Conservation (phyloP, 139 green algal species). For the Chlorella sp. region DNA sequence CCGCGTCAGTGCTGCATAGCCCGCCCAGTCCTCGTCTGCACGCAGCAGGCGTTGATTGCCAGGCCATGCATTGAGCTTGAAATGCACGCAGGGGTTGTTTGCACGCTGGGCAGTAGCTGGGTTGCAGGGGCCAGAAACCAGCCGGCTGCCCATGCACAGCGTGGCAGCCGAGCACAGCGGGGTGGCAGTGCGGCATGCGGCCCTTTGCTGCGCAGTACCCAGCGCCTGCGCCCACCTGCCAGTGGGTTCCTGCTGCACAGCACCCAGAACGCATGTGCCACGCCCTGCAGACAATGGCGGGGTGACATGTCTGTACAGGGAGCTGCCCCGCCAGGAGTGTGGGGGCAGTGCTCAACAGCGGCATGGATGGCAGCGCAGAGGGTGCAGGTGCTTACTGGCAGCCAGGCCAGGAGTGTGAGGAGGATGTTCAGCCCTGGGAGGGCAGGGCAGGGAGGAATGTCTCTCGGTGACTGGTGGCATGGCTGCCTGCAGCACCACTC, state of each 20-base stretch:
- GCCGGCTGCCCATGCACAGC: background rate
- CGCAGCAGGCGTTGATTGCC: background rate
- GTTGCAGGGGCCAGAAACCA: background rate
- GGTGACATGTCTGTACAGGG: background rate
- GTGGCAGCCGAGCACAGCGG: background rate
- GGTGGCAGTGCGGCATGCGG: background rate
- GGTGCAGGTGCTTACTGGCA: background rate
- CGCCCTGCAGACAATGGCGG: too few species aligned
- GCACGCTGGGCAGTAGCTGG: background rate
- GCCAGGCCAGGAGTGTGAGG: conserved; percentile 21
- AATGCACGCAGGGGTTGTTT: background rate
- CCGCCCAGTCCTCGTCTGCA: conserved; percentile 1
- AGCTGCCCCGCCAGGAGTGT: too few species aligned
- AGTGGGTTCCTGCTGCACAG: background rate
- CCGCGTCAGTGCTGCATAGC: conserved; percentile 3
- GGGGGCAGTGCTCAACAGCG: too few species aligned
- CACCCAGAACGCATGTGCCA: background rate
- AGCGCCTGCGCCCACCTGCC: background rate
- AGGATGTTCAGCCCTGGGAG: background rate
- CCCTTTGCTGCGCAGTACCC: too few species aligned
- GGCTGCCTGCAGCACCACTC: too few species aligned
- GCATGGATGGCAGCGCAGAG: background rate
- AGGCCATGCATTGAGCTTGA: background rate
- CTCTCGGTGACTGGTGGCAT: too few species aligned
- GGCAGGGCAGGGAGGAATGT: too few species aligned